phyloP scores from a whole-genome alignment of 2,329 filamentous ascomycete genomes.

The Teratosphaeria nubilosa region DNA sequence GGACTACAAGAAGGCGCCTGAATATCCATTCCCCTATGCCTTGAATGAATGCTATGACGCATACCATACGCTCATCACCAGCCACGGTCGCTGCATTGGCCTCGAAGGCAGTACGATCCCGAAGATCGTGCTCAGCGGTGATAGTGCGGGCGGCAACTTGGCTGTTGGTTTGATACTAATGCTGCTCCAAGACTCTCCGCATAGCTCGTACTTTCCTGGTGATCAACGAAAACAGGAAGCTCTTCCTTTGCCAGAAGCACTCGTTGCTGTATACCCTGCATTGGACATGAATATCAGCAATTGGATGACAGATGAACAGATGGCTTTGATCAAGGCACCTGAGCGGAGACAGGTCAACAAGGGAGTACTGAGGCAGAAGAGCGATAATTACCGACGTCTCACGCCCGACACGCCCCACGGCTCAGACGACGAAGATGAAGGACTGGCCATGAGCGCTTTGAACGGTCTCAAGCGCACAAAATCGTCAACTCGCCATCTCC shows the following conservation, averaged over 20 bases:
- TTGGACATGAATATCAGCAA: slow-evolving; percentile 96
- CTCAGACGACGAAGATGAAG: slow-evolving; percentile 61
- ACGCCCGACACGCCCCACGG: slow-evolving; percentile 71
- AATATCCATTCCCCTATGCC: slow-evolving; percentile 75
- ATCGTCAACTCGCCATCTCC: neutral
- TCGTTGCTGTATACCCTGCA: slow-evolving; percentile 80
- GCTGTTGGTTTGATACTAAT: slow-evolving; percentile 75
- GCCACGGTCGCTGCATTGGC: slow-evolving; percentile 64
- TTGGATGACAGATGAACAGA: slow-evolving; percentile 99
- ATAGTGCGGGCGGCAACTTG: slow-evolving; percentile 75
- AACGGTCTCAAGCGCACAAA: neutral
- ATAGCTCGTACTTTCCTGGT: slow-evolving; percentile 12
- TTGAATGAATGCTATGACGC: slow-evolving; percentile 82
- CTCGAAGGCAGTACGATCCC: slow-evolving; percentile 57
- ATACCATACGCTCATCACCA: slow-evolving; percentile 63
- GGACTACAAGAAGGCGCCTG: slow-evolving; percentile 81
- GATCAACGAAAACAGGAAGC: slow-evolving; percentile 32
- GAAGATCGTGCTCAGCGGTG: slow-evolving; percentile 63
- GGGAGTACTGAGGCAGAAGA: slow-evolving; percentile 71
- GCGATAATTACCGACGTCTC: slow-evolving; percentile 74
- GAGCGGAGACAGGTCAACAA: slow-evolving; percentile 67
- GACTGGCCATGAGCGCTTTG: neutral
- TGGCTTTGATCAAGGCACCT: slow-evolving; percentile 82
- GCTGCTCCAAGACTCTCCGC: slow-evolving; percentile 62
- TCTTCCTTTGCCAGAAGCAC: slow-evolving; percentile 60